These are phyloP conservation scores for Kitagawia praeruptora DNA, from an alignment of 129 eudicot genomes.

Conservation along the genomic window DNA sequence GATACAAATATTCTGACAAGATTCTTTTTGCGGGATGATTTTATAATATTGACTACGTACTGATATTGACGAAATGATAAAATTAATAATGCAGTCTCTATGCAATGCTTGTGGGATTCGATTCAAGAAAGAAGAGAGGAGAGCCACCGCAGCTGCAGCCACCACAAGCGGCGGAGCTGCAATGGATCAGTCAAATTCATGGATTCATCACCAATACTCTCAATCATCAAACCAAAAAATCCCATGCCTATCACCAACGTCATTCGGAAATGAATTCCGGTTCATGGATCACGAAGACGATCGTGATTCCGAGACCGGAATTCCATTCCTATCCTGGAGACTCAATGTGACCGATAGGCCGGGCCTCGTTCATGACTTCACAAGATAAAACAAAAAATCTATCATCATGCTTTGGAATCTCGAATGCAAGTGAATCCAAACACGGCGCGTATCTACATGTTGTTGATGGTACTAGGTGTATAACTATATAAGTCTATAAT, in stretches of 20 bases:
- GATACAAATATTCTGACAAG: background rate
- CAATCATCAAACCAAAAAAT: slow-evolving; percentile 39
- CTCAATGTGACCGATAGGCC: slow-evolving; percentile 64
- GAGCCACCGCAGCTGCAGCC: slow-evolving; percentile 68
- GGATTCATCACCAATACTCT: slow-evolving; percentile 48
- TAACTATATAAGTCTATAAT: background rate
- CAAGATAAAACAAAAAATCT: slow-evolving; percentile 29
- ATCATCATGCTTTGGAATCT: background rate
- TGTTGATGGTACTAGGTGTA: slow-evolving; percentile 17
- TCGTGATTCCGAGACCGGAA: slow-evolving; percentile 35
- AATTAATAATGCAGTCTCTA: slow-evolving; percentile 49
- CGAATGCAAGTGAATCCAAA: slow-evolving; percentile 1
- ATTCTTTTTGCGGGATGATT: background rate
- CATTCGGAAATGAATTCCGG: slow-evolving; percentile 58
- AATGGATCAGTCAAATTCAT: slow-evolving; percentile 27
- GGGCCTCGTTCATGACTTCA: slow-evolving; percentile 62
- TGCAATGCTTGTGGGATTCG: slow-evolving; percentile 98
- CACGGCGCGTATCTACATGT: slow-evolving; percentile 10
- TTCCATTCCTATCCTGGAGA: slow-evolving; percentile 65
- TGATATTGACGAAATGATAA: background rate
- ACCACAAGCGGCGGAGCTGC: slow-evolving; percentile 20
- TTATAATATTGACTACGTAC: background rate
- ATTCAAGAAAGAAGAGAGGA: slow-evolving; percentile 84
- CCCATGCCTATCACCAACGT: slow-evolving; percentile 44
- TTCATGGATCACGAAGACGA: slow-evolving; percentile 58